phyloP scores from a whole-genome alignment of 345 rosid species.

The Citrus australasica region DNA sequence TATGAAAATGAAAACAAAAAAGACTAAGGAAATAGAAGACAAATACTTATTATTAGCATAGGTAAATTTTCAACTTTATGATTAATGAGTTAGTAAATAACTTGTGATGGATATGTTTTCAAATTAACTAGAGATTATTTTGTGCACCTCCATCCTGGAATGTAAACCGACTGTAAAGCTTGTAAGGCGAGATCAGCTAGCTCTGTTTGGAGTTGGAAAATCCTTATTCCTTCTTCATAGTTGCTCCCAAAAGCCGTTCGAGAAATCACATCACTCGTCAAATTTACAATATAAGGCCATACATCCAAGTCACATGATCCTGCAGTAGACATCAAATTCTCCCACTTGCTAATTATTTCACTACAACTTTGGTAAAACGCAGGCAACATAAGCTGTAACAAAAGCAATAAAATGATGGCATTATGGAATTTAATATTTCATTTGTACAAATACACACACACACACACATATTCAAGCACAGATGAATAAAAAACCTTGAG shows the following conservation, averaged over 20 bases:
- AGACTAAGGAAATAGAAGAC: too few relatives aligned
- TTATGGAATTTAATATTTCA: neutral
- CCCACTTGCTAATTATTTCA: conserved; percentile 25
- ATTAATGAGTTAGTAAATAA: neutral
- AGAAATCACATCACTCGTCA: conserved; percentile 33
- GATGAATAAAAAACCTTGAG: neutral
- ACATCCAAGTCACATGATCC: conserved; percentile 22
- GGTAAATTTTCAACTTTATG: neutral
- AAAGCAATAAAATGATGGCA: neutral
- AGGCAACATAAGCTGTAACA: conserved; percentile 1
- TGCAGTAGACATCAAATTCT: neutral
- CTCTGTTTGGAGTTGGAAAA: conserved; percentile 35
- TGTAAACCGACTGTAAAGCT: neutral
- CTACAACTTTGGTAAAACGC: neutral
- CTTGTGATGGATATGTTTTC: too few relatives aligned
- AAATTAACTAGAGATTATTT: neutral
- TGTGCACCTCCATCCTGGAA: conserved; percentile 47
- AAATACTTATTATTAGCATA: too few relatives aligned
- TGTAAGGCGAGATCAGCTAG: neutral
- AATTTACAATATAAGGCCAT: conserved; percentile 18
- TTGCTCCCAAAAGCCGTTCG: conserved; percentile 31
- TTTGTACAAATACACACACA: too few relatives aligned
- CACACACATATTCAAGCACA: neutral
- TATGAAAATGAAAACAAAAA: too few relatives aligned
- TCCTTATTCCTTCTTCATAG: conserved; percentile 35